Percentiles rank a stretch among this genome's conserved stretches.
Conservation (phyloP, 2,329 filamentous ascomycete species). For the Cladosporium sp. region DNA sequence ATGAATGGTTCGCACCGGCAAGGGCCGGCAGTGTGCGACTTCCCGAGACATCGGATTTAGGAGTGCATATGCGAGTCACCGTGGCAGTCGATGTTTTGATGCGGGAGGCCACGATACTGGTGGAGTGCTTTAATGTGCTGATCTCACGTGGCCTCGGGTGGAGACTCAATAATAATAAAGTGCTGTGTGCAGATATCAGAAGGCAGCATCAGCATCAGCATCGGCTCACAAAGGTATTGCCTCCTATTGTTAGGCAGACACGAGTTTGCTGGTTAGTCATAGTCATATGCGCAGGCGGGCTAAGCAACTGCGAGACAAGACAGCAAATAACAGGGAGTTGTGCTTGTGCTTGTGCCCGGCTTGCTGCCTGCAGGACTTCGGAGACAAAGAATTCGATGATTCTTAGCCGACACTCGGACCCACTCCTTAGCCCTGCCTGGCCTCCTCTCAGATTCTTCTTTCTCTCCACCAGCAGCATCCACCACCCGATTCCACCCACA, state of each 20-base stretch:
- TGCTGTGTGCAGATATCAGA: not conserved
- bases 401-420: not conserved
- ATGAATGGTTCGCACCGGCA: conserved; percentile 18
- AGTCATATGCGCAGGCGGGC: not conserved
- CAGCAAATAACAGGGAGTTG: not conserved
- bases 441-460: not conserved
- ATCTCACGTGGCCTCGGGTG: conserved; percentile 6
- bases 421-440: not conserved
- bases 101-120: conserved; percentile 1
- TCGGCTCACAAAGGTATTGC: not conserved
- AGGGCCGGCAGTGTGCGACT: conserved; percentile 6
- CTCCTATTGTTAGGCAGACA: not conserved
- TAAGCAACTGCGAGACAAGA: not conserved
- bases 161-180: not conserved
- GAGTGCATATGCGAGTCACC: conserved; percentile 1
- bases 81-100: not conserved
- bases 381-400: not conserved
- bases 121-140: not conserved
- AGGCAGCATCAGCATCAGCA: not conserved
- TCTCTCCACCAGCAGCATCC: not conserved
- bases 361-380: not conserved
- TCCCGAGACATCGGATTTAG: conserved; percentile 6
- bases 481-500: conserved; percentile 4
- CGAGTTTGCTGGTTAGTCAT: not conserved
- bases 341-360: not conserved